Percentiles rank a stretch among this genome's conserved stretches.
Evolutionary conservation across 148 eudicot species (phyloP).

Genomic region (Silene uniflora): DNA sequence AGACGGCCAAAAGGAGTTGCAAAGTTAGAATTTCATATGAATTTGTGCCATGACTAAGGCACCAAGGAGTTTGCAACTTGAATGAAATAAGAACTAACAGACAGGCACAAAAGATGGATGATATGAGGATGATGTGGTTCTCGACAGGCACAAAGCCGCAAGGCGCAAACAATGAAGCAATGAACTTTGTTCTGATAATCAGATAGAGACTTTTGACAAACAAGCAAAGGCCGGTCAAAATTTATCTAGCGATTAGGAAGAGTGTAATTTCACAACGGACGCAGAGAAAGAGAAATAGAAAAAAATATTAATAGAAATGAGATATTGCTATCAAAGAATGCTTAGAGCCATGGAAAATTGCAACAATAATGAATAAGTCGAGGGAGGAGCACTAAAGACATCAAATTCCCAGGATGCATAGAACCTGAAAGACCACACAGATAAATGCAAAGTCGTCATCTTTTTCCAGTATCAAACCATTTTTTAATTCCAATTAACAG

Average conservation of each 20-base stretch:
- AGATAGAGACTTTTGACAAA: constrained; percentile 32
- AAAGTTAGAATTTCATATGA: constrained; percentile 64
- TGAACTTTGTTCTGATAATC: constrained; percentile 33
- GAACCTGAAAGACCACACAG: constrained; percentile 30
- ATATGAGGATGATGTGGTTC: constrained; percentile 44
- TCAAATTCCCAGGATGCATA: constrained; percentile 14
- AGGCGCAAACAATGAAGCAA: constrained; percentile 45
- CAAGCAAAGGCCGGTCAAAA: constrained; percentile 32
- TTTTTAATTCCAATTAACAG: constrained; percentile 12
- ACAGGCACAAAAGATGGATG: constrained; percentile 51
- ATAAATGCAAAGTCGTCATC: constrained; percentile 19
- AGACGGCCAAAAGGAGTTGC: constrained; percentile 68
- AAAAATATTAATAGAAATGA: constrained; percentile 22
- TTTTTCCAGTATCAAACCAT: background rate
- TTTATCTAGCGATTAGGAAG: constrained; percentile 35
- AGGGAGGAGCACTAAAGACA: constrained; percentile 20
- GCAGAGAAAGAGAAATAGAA: constrained; percentile 45
- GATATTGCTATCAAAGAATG: constrained; percentile 29
- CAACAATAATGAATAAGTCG: constrained; percentile 15
- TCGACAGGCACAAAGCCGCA: constrained; percentile 41
- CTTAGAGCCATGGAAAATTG: constrained; percentile 15
- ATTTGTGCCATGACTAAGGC: constrained; percentile 72
- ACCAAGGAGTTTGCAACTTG: constrained; percentile 54
- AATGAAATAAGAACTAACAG: constrained; percentile 33
- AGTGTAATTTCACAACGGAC: constrained; percentile 45